Conservation (phyloP, 2,329 filamentous ascomycete genomes). For the Aureobasidium zeae region DNA sequence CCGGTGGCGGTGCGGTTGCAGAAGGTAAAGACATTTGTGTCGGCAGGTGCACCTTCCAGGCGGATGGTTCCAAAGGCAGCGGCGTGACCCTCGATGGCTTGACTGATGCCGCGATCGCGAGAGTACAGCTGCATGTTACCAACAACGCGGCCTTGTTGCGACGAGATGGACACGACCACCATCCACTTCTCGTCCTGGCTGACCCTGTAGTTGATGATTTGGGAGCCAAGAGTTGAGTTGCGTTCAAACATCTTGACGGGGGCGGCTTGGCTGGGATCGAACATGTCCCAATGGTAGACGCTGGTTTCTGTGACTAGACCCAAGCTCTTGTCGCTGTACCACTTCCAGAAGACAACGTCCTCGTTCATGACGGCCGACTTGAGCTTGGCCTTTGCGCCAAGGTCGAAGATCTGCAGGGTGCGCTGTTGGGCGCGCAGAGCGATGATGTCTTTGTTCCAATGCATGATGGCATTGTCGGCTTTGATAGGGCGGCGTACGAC, state of each 20-base stretch:
- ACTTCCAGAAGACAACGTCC: conserved; percentile 98
- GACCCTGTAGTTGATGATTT: conserved; percentile 99
- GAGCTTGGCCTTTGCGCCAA: conserved; percentile 85
- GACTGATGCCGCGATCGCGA: conserved; percentile 89
- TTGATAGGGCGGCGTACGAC: conserved; percentile 92
- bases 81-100: conserved; percentile 94
- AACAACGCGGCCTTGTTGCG: conserved; percentile 84
- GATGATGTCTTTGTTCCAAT: conserved; percentile 93
- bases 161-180: conserved; percentile 92
- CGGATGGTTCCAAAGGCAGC: conserved; percentile 86
- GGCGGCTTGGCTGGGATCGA: conserved; percentile 67
- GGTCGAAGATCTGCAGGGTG: conserved; percentile 96
- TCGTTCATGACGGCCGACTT: conserved; percentile 96
- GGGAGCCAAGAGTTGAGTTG: conserved; percentile 83
- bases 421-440: conserved; percentile 89
- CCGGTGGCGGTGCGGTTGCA: conserved; percentile 82
- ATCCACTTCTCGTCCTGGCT: conserved; percentile 97
- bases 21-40: conserved; percentile 95
- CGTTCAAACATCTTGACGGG: conserved; percentile 92
- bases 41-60: conserved; percentile 77
- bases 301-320: conserved; percentile 84
- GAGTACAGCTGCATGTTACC: conserved; percentile 97
- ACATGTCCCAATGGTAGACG: conserved; percentile 97
- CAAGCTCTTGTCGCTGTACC: conserved; percentile 82
- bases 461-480: conserved; percentile 99